A percentile compares a stretch with the other conserved stretches of the same genome.
phyloP scores from a whole-genome alignment of 495 filamentous ascomycete genomes.

The Hypoxylon intermedium region DNA sequence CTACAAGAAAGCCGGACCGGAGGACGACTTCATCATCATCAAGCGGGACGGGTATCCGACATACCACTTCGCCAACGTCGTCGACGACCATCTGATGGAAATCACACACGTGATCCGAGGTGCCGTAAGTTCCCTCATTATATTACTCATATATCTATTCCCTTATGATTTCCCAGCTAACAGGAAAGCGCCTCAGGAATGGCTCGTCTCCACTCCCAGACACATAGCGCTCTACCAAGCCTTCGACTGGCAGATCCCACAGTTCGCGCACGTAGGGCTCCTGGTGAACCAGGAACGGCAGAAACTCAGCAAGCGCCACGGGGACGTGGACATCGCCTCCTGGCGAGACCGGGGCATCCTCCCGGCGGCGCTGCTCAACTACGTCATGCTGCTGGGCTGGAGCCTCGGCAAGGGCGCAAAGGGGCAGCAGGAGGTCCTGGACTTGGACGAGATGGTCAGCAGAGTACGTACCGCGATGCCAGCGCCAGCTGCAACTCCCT shows the following conservation, averaged over 20 bases:
- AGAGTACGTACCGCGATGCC: slow-evolving; percentile 65
- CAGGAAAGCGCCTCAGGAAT: slow-evolving; percentile 75
- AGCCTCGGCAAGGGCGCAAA: slow-evolving; percentile 64
- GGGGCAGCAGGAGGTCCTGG: slow-evolving; percentile 66
- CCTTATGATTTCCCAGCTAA: not conserved
- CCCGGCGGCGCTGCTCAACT: slow-evolving; percentile 79
- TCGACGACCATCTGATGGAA: slow-evolving; percentile 92
- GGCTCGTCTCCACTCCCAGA: slow-evolving; percentile 91
- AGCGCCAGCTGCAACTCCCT: not conserved
- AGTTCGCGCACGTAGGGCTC: slow-evolving; percentile 87
- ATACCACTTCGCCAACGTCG: slow-evolving; percentile 95
- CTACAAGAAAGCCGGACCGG: slow-evolving; percentile 52
- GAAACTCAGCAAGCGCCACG: slow-evolving; percentile 89
- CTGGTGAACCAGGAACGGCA: slow-evolving; percentile 75
- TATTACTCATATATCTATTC: not conserved
- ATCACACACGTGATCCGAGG: slow-evolving; percentile 96
- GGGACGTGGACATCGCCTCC: slow-evolving; percentile 70
- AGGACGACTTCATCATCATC: slow-evolving; percentile 73
- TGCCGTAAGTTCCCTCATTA: slow-evolving; percentile 64
- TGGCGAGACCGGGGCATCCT: slow-evolving; percentile 75
- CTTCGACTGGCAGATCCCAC: slow-evolving; percentile 84
- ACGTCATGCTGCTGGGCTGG: slow-evolving; percentile 87
- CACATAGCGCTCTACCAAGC: slow-evolving; percentile 87
- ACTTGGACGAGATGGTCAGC: slow-evolving; percentile 69
- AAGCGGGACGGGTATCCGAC: slow-evolving; percentile 93